Conservation (phyloP, 371 early-diverging fungal species). For the Apophysomyces elegans region DNA sequence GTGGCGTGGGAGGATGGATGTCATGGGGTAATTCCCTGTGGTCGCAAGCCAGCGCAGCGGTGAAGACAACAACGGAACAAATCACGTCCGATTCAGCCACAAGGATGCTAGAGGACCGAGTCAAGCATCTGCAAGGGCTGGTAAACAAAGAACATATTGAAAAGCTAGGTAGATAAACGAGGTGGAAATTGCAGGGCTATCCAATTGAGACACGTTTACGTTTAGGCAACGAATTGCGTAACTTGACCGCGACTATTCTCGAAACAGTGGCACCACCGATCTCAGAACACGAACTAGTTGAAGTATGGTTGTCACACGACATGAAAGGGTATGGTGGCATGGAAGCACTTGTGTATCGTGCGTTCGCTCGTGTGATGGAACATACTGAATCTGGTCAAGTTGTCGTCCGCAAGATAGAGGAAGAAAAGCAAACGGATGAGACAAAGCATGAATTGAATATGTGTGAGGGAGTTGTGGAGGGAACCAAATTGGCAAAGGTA, state of each 20-base stretch:
- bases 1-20: constrained; percentile 37
- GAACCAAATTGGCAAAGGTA: constrained; percentile 61
- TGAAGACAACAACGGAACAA: constrained; percentile 56
- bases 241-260: constrained; percentile 55
- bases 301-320: constrained; percentile 67
- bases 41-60: constrained; percentile 56
- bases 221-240: constrained; percentile 53
- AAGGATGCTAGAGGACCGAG: constrained; percentile 62
- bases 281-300: constrained; percentile 70
- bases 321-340: constrained; percentile 66
- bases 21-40: constrained; percentile 56
- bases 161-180: constrained; percentile 53
- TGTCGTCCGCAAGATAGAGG: constrained; percentile 56
- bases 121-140: constrained; percentile 51
- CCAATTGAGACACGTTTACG: neutral
- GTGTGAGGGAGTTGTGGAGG: constrained; percentile 63
- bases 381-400: constrained; percentile 72
- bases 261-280: constrained; percentile 73
- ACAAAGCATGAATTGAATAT: constrained; percentile 56
- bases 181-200: neutral
- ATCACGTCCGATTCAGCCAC: constrained; percentile 45
- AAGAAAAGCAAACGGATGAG: constrained; percentile 35
- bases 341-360: constrained; percentile 62
- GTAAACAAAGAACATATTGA: constrained; percentile 69
- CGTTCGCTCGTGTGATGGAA: constrained; percentile 71